Percentiles rank a stretch among this genome's conserved stretches.
phyloP scores from a whole-genome alignment of 2,329 filamentous ascomycete species.

The Metarhizium brunneum region DNA sequence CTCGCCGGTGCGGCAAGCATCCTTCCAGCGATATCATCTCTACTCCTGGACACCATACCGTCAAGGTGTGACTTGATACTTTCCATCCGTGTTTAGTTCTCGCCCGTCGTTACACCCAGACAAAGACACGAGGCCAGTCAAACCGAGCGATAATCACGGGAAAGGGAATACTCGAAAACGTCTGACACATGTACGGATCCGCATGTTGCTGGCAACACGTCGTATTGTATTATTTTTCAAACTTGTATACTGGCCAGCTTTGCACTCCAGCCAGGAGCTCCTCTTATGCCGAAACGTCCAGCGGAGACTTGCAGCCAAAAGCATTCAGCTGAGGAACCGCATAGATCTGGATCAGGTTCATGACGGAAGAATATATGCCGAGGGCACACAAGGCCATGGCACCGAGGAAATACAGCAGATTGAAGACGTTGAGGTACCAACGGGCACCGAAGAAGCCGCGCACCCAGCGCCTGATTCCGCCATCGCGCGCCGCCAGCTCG shows the following conservation, averaged over 20 bases:
- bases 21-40: background rate
- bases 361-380: background rate
- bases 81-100: no score
- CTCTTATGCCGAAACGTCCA: background rate
- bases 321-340: background rate
- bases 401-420: background rate
- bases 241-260: no score
- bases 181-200: no score
- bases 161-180: no score
- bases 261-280: no score
- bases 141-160: no score
- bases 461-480: background rate
- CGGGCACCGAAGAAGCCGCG: background rate
- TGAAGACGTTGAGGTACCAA: background rate
- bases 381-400: background rate
- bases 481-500: background rate
- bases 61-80: background rate
- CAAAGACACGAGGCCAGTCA: no score
- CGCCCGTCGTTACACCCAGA: no score
- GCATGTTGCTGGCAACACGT: no score
- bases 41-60: no score
- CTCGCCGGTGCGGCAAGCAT: background rate
- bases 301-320: background rate
- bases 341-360: background rate
- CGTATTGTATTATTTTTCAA: no score